Percentiles rank a stretch among this genome's conserved stretches.
phyloP scores from a whole-genome alignment of 179 eudicot genomes.

The Silene vulgaris region DNA sequence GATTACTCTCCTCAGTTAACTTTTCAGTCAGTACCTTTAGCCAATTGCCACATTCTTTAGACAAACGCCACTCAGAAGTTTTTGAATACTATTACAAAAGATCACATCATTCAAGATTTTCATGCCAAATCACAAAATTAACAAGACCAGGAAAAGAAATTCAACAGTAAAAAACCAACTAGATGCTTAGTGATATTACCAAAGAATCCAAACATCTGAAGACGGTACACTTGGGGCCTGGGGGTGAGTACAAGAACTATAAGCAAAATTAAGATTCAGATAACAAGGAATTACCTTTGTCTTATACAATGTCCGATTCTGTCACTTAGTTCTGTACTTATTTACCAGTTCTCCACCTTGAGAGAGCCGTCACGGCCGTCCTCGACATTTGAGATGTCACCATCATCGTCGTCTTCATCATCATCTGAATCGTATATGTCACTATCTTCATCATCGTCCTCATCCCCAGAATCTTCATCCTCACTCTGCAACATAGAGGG shows the following conservation, averaged over 20 bases:
- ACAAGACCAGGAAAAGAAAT: background rate
- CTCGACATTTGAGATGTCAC: constrained; percentile 23
- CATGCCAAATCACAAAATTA: background rate
- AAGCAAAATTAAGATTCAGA: background rate
- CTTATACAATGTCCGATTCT: constrained; percentile 10
- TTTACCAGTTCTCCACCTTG: constrained; percentile 17
- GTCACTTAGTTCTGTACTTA: background rate
- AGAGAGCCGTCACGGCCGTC: constrained; percentile 24
- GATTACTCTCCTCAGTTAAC: background rate
- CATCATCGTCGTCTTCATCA: constrained; percentile 16
- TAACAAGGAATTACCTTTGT: constrained; percentile 22
- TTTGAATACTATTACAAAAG: background rate
- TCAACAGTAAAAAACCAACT: background rate
- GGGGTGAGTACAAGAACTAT: background rate
- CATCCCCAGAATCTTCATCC: constrained; percentile 47
- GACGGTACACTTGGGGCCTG: background rate
- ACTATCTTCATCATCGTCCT: constrained; percentile 19
- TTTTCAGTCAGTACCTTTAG: background rate
- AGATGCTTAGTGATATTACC: background rate
- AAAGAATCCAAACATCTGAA: background rate
- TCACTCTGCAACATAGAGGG: constrained; percentile 41
- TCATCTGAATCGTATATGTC: constrained; percentile 13
- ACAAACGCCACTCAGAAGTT: background rate
- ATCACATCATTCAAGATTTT: background rate
- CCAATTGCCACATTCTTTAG: background rate